A percentile compares a stretch with the other conserved stretches of the same genome.
phyloP scores from a whole-genome alignment of 108 stramenopile genomes.

The Nannochloropsis granulata region DNA sequence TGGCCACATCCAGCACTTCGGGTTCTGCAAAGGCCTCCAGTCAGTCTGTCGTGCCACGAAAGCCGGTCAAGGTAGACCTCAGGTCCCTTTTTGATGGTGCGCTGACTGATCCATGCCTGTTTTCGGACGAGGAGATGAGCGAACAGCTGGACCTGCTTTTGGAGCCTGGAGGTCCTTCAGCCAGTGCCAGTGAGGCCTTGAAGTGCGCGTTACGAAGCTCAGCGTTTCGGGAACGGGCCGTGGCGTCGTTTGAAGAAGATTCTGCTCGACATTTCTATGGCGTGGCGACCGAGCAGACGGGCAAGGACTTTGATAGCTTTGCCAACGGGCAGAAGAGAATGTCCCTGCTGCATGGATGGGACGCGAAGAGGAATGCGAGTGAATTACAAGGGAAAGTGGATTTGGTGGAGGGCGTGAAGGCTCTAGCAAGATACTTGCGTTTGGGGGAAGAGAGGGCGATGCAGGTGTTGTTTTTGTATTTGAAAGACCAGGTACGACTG shows the following conservation, averaged over 20 bases:
- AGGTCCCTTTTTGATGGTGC: background rate
- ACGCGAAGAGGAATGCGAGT: background rate
- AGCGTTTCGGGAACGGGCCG: background rate
- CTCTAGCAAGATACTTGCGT: background rate
- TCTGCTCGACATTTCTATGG: background rate
- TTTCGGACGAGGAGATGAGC: background rate
- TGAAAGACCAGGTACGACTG: background rate
- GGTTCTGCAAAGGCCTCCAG: too few relatives aligned
- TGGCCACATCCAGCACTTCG: too few relatives aligned
- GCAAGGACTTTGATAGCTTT: background rate
- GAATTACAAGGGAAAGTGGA: background rate
- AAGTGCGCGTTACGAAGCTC: background rate
- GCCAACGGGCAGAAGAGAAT: background rate
- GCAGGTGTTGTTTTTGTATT: background rate
- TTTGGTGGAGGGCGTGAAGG: background rate
- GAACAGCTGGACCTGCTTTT: background rate
- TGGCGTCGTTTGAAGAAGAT: background rate
- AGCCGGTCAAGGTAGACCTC: background rate
- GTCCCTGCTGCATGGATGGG: background rate
- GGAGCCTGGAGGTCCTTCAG: background rate
- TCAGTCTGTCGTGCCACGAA: too few relatives aligned
- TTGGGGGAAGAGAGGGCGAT: background rate
- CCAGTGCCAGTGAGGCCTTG: background rate
- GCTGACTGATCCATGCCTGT: background rate
- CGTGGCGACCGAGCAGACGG: background rate